Evolutionary conservation across 2,329 filamentous ascomycete genomes (phyloP), one percentile per base, ranked within the genome.

Genomic region (Xylariaceae sp.): DNA sequence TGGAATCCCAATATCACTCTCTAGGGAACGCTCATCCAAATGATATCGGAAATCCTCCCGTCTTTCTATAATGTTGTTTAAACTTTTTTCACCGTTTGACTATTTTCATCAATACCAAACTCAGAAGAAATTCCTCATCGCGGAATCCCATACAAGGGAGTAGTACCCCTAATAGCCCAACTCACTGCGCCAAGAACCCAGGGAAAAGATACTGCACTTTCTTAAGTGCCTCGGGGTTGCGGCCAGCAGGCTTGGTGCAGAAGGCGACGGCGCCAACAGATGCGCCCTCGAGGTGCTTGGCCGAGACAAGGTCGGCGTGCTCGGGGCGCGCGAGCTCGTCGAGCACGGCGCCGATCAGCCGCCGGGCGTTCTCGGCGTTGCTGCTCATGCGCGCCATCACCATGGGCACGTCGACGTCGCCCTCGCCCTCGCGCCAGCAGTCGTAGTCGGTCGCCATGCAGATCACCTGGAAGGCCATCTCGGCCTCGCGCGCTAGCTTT

Each of bases 381-480:
- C 90, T 87, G 69, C 88, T 87, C 94, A 99, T 99, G 73, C 95
- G 89, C 57, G 84, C 87, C 85, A 96, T 89, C 52, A 99, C 94
- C 88, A 97, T 95, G 72, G 92, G 89, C 19, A 99, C 94, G 58
- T 91, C 92, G 58, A 99, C 94, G 61, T 88, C 57, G 19, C 54
- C 56, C 42, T 57, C 56, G 39, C 54, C 89, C 54, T 84, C 87
- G 69, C 92, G 88, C 94, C 94, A 99, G 83, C 92, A 97, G 77
- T 99, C 94, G 72, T 99, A 99, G 77, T 99, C 94, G 26, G 94
- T 99, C 32, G 90, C 89, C 94, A 99, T 99, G 79, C 92, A 96
- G 67, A 99, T 95, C 83, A 96, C 95, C 76, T 95, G 91, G 74
- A 97, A 97, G 34, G 87, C 88, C 64, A 99, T 88, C 77, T 99